Base-by-base conservation (phyloP, 306 rosid species). In the Hippophae tibetana region DNA sequence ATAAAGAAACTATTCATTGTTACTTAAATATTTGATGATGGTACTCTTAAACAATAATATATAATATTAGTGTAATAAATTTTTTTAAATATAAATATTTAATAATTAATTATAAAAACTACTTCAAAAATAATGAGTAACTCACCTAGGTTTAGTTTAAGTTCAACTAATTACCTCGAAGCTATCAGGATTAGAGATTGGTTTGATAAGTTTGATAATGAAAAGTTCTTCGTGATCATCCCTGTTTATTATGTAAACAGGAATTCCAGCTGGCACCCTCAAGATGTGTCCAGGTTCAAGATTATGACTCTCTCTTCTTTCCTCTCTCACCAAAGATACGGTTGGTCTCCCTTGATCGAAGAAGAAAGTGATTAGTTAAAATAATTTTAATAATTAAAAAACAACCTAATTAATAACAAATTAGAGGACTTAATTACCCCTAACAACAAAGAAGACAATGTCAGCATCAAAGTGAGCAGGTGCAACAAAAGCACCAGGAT, bases 381-480 rank as follows among this genome's bases (percentile, higher is more conserved):
- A 44, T n/a, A 12, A 41, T 2, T 14, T 6, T 26, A 2, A 43
- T 48, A 18, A 4, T 9, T 9, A 7, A 41, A 13, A 10, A 46
- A 56, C 13, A 42, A 27, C 10, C 43, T 3, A 13, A 10, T 23
- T n/a, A 3, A 23, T 1, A 11, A 45, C 6, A 38, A 7, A 8
- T 8, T 7, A 4, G 9, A 11, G 27, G 50, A 46, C 10, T 13
- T 50, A 9, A 7, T 27, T 49, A 78, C 97, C 97, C 9, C 66
- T 65, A 3, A 74, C 69, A 12, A 69, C 74, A 59, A 86, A 74
- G 49, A 80, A 10, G 44, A 89, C 41, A 7, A 12, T 26, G 6
- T 89, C 90, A 6, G 90, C 81, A 58, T 86, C 88, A 25, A 70
- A 65, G 74, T 86, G 89, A 18, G 47, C 46, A 5, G 94, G 95